Conservation (phyloP, 768 basidiomycete species). For the Trametes maxima region DNA sequence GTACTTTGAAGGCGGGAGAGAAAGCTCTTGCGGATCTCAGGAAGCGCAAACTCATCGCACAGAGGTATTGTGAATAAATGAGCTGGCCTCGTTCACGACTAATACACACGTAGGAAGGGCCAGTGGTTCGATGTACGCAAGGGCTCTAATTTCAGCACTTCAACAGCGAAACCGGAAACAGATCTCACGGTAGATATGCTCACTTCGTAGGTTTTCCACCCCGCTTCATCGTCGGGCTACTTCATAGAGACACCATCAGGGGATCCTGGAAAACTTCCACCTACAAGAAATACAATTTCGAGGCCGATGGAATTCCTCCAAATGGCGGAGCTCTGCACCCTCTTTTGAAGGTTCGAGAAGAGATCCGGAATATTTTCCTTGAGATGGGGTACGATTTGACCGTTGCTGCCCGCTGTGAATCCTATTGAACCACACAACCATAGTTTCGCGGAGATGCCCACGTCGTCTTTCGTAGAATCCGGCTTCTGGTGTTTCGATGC, state of each 20-base stretch:
- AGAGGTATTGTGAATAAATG: constrained; percentile 58
- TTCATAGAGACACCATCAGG: constrained; percentile 43
- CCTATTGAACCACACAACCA: neutral
- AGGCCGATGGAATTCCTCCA: constrained; percentile 90
- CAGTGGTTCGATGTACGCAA: constrained; percentile 93
- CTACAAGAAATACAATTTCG: constrained; percentile 99
- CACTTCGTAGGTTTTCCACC: constrained; percentile 62
- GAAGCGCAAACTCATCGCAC: constrained; percentile 86
- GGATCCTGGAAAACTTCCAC: constrained; percentile 91
- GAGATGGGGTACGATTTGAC: constrained; percentile 87
- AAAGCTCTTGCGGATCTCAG: constrained; percentile 83
- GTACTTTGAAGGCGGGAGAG: constrained; percentile 74
- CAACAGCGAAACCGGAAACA: constrained; percentile 90
- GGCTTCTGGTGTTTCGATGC: constrained; percentile 99
- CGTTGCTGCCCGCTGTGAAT: neutral
- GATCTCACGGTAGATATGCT: constrained; percentile 97
- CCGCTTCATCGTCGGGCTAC: neutral
- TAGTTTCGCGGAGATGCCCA: constrained; percentile 99
- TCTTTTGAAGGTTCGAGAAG: constrained; percentile 95
- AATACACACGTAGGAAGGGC: constrained; percentile 67
- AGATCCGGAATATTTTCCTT: constrained; percentile 96
- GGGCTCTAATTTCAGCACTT: constrained; percentile 86
- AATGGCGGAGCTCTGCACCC: constrained; percentile 94
- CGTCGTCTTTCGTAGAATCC: constrained; percentile 92
- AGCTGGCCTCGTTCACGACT: constrained; percentile 7